phyloP scores from a whole-genome alignment of 306 rosid genomes.

The Begonia loranthoides region DNA sequence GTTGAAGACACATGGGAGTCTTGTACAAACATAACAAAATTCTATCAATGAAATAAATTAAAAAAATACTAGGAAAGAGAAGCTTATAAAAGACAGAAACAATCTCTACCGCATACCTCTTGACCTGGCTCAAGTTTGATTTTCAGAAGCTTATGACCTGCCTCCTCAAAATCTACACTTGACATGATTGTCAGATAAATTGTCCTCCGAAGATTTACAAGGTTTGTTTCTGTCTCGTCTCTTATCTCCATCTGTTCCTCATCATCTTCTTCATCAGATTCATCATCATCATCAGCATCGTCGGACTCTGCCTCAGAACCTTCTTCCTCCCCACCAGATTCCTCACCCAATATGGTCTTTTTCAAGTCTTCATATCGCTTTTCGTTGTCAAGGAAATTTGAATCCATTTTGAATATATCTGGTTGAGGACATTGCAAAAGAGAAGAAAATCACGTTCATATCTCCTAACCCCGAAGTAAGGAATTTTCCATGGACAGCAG shows the following conservation, averaged over 20 bases:
- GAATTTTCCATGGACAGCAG: conserved; percentile 3
- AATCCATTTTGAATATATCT: conserved; percentile 79
- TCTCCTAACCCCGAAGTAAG: conserved; percentile 5
- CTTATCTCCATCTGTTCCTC: conserved; percentile 63
- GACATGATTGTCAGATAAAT: conserved; percentile 92
- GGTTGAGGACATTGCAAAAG: conserved; percentile 1
- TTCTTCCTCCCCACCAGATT: conserved; percentile 46
- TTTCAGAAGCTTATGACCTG: conserved; percentile 89
- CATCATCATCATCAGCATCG: conserved; percentile 26
- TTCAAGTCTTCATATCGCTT: conserved; percentile 72
- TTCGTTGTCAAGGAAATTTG: conserved; percentile 62
- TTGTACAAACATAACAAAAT: neutral
- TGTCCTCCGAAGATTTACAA: conserved; percentile 78
- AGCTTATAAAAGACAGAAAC: neutral
- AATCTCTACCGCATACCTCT: conserved; percentile 43
- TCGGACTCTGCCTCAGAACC: conserved; percentile 55
- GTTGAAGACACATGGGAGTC: conserved; percentile 4
- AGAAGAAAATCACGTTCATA: neutral
- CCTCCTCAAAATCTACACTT: conserved; percentile 96
- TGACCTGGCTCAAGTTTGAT: conserved; percentile 97
- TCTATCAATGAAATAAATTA: neutral
- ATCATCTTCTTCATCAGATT: conserved; percentile 50
- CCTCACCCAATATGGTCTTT: conserved; percentile 64
- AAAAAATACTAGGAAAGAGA: neutral
- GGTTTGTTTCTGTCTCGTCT: conserved; percentile 92